phyloP scores from a whole-genome alignment of 768 basidiomycete species.

The Fomitopsis serialis region DNA sequence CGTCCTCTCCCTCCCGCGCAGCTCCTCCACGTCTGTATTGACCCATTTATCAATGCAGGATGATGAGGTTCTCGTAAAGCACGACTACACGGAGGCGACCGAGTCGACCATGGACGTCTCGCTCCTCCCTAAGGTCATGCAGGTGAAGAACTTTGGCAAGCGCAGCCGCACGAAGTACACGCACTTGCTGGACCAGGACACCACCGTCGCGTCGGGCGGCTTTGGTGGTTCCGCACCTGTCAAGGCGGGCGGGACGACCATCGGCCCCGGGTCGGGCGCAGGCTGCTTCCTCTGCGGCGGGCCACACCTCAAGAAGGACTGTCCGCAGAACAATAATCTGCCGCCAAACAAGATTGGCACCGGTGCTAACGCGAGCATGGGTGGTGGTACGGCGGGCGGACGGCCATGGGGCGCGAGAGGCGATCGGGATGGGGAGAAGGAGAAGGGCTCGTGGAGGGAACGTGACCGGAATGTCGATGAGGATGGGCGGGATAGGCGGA shows the following conservation, averaged over 20 bases:
- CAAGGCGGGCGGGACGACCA: conserved; percentile 45
- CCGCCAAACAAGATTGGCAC: conserved; percentile 24
- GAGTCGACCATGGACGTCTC: conserved; percentile 86
- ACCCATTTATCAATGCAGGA: conserved; percentile 45
- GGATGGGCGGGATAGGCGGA: conserved; percentile 14
- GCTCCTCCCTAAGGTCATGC: conserved; percentile 91
- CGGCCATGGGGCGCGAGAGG: conserved; percentile 21
- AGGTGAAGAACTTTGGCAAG: conserved; percentile 92
- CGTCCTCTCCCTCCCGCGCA: no score
- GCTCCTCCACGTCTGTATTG: neutral
- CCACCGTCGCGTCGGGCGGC: conserved; percentile 56
- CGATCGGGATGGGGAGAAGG: conserved; percentile 8
- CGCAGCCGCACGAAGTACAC: conserved; percentile 94
- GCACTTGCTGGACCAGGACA: conserved; percentile 93
- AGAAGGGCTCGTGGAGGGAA: conserved; percentile 17
- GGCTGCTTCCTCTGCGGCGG: conserved; percentile 96
- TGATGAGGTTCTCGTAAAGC: conserved; percentile 75
- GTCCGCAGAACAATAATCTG: conserved; percentile 27
- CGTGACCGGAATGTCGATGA: conserved; percentile 12
- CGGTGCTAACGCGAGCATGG: conserved; percentile 23
- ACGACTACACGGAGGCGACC: conserved; percentile 87
- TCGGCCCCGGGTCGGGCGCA: conserved; percentile 32
- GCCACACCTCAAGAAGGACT: conserved; percentile 79
- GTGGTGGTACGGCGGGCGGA: conserved; percentile 10
- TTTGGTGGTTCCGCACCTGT: conserved; percentile 57